phyloP scores from a whole-genome alignment of 2,329 filamentous ascomycete genomes.

The Alternaria rosae region DNA sequence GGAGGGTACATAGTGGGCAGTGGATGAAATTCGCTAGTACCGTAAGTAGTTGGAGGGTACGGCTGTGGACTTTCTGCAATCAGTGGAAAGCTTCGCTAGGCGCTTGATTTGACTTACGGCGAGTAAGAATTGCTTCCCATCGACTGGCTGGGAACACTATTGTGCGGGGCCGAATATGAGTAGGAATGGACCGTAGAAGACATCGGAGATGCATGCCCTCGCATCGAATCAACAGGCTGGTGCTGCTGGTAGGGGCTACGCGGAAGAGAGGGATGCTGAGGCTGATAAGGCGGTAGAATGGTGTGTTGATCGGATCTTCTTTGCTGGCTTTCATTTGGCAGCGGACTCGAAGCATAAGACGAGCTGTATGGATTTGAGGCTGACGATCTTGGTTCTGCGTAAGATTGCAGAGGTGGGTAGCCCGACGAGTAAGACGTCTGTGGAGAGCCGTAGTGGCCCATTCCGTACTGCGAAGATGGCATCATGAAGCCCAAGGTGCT shows the following conservation, averaged over 20 bases:
- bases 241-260: conserved; percentile 47
- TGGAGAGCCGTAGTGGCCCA: conserved; percentile 46
- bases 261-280: conserved; percentile 33
- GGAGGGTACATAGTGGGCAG: conserved; percentile 49
- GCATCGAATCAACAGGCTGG: conserved; percentile 37
- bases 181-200: conserved; percentile 39
- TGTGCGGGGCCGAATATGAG: conserved; percentile 42
- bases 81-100: conserved; percentile 8
- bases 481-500: conserved; percentile 52
- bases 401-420: conserved; percentile 42
- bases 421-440: conserved; percentile 42
- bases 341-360: conserved; percentile 38
- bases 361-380: conserved; percentile 39
- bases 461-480: conserved; percentile 50
- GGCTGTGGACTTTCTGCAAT: conserved; percentile 34
- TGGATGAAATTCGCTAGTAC: conserved; percentile 43
- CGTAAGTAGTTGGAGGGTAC: conserved; percentile 47
- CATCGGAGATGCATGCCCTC: conserved; percentile 38
- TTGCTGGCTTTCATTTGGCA: conserved; percentile 30
- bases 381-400: conserved; percentile 38
- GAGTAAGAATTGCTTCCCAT: conserved; percentile 44
- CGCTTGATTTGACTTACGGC: conserved; percentile 32
- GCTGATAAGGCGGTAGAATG: conserved; percentile 42
- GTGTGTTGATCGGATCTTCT: conserved; percentile 40
- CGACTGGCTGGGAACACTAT: conserved; percentile 37